Evolutionary conservation across 495 filamentous ascomycete genomes (phyloP).

Genomic region (Hyphodiscus hymeniophilus): DNA sequence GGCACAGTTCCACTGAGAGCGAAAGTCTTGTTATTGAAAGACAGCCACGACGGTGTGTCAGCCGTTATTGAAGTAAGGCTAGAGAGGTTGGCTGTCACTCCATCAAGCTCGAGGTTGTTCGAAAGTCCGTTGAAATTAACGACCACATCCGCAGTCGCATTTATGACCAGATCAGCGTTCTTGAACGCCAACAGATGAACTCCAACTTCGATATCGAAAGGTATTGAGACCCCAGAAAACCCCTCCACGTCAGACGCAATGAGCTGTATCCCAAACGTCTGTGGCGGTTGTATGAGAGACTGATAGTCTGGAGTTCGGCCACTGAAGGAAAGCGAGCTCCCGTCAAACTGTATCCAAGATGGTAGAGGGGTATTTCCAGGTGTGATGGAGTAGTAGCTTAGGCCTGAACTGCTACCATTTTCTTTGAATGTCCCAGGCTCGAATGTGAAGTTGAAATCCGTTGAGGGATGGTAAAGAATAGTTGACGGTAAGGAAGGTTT

Average conservation of each 20-base stretch:
- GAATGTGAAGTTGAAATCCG: conserved; percentile 17
- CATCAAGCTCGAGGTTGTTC: conserved; percentile 54
- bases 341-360: conserved; percentile 77
- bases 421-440: conserved; percentile 14
- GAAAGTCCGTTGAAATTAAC: conserved; percentile 49
- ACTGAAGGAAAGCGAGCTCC: conserved; percentile 53
- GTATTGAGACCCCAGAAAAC: conserved; percentile 57
- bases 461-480: conserved; percentile 16
- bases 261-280: conserved; percentile 63
- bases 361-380: conserved; percentile 73
- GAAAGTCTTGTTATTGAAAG: conserved; percentile 54
- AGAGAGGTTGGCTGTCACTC: conserved; percentile 33
- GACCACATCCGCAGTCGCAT: conserved; percentile 44
- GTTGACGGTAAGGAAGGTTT: conserved; percentile 15
- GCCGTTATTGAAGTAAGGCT: conserved; percentile 42
- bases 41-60: conserved; percentile 59
- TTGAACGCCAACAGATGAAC: conserved; percentile 58
- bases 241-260: conserved; percentile 75
- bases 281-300: conserved; percentile 56
- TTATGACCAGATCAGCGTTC: conserved; percentile 46
- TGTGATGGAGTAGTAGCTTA: conserved; percentile 69
- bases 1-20: conserved; percentile 58
- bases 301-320: conserved; percentile 60
- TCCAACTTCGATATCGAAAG: conserved; percentile 64
- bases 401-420: conserved; percentile 16